Evolutionary conservation across 768 basidiomycete species (phyloP).

Genomic region (Xerocomellus intermedius): DNA sequence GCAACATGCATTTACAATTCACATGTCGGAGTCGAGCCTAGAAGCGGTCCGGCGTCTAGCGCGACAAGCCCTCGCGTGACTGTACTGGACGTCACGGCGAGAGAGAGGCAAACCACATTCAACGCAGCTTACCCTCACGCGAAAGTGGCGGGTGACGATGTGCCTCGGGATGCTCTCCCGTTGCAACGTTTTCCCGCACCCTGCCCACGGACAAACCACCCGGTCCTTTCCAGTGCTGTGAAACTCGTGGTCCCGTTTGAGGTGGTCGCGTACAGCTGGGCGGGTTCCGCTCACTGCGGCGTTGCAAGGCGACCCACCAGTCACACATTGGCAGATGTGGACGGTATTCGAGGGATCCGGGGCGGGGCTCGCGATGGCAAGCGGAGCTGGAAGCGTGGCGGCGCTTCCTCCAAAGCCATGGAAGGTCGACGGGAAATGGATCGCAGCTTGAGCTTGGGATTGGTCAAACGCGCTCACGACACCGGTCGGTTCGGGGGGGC

Average conservation of each 20-base stretch:
- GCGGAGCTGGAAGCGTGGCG: neutral
- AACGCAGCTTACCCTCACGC: constrained; percentile 5
- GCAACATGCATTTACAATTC: neutral
- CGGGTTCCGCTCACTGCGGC: neutral
- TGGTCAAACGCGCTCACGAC: neutral
- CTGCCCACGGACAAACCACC: constrained; percentile 8
- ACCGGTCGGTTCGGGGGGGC: neutral
- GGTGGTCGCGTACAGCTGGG: constrained; percentile 18
- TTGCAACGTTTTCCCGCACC: constrained; percentile 7
- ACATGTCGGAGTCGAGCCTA: neutral
- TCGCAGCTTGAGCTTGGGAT: neutral
- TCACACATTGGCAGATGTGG: constrained; percentile 5
- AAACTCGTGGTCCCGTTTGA: constrained; percentile 11
- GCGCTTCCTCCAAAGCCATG: neutral
- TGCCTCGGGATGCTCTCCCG: constrained; percentile 22
- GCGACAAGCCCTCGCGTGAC: constrained; percentile 14
- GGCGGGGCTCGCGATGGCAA: neutral
- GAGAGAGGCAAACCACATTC: constrained; percentile 17
- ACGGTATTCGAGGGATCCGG: neutral
- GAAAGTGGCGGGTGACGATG: constrained; percentile 16
- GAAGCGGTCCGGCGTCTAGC: neutral
- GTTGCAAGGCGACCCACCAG: constrained; percentile 2
- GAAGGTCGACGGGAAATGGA: neutral
- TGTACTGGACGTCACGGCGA: constrained; percentile 19
- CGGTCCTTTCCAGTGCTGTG: neutral